phyloP scores from a whole-genome alignment of 2,329 filamentous ascomycete genomes.

The Sclerotinia trifoliorum region DNA sequence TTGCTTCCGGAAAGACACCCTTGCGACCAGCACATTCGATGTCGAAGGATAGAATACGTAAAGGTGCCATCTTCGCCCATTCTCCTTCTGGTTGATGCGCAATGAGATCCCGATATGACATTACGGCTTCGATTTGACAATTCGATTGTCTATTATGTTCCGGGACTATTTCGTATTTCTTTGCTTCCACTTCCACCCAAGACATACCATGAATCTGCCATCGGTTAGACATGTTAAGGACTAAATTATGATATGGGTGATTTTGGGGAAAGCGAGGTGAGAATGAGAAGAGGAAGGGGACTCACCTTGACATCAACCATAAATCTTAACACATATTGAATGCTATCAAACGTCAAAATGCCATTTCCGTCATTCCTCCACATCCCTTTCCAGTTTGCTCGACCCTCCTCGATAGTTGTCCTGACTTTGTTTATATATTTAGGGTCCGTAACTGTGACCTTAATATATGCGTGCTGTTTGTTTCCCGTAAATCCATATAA shows the following conservation, averaged over 20 bases:
- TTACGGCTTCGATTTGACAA: conserved; percentile 90
- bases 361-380: conserved; percentile 72
- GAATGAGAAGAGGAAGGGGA: neutral
- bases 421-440: conserved; percentile 79
- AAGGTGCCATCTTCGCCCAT: conserved; percentile 96
- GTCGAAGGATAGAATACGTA: conserved; percentile 93
- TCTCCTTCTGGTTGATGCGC: conserved; percentile 87
- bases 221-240: conserved; percentile 20
- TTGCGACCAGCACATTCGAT: conserved; percentile 98
- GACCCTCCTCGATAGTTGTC: conserved; percentile 68
- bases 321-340: conserved; percentile 91
- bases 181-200: conserved; percentile 84
- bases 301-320: conserved; percentile 92
- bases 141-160: conserved; percentile 74
- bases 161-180: conserved; percentile 69
- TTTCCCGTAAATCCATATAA: conserved; percentile 95
- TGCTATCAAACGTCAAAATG: conserved; percentile 90
- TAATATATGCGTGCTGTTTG: conserved; percentile 84
- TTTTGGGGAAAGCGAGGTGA: neutral
- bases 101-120: conserved; percentile 79
- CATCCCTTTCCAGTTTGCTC: conserved; percentile 85
- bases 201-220: conserved; percentile 85
- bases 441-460: conserved; percentile 88
- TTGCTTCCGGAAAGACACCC: conserved; percentile 92
- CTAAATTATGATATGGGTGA: neutral